Percentiles rank a stretch among this genome's conserved stretches.
phyloP scores from a whole-genome alignment of 1,284 basidiomycete genomes.

The Trichosporon coremiiforme region DNA sequence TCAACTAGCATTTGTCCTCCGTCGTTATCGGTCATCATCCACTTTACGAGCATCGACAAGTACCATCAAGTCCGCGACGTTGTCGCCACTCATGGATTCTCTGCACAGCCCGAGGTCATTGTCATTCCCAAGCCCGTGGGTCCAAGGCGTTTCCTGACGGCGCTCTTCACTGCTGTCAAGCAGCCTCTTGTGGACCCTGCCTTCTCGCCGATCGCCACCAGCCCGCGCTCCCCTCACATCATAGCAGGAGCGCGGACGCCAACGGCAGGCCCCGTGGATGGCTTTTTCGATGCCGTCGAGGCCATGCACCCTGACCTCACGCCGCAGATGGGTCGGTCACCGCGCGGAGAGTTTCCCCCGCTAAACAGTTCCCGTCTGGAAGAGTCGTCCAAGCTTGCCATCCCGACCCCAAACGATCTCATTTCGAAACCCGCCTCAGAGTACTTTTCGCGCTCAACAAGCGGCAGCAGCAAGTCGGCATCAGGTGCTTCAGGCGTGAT shows the following conservation, averaged over 20 bases:
- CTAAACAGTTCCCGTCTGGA: slow-evolving; percentile 29
- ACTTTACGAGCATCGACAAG: slow-evolving; percentile 86
- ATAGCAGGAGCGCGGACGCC: slow-evolving; percentile 42
- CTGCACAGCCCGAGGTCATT: slow-evolving; percentile 74
- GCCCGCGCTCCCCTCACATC: slow-evolving; percentile 69
- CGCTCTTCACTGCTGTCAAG: slow-evolving; percentile 79
- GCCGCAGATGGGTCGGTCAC: slow-evolving; percentile 40
- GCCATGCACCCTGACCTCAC: slow-evolving; percentile 12
- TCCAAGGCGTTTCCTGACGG: slow-evolving; percentile 83
- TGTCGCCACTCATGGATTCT: slow-evolving; percentile 61
- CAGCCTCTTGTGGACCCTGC: slow-evolving; percentile 84
- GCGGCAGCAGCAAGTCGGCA: slow-evolving; percentile 65
- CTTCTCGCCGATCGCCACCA: slow-evolving; percentile 88
- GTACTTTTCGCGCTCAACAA: slow-evolving; percentile 78
- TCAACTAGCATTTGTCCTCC: slow-evolving; percentile 60
- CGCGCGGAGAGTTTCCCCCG: slow-evolving; percentile 42
- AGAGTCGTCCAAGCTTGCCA: slow-evolving; percentile 17
- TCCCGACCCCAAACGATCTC: slow-evolving; percentile 66
- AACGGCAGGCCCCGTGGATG: slow-evolving; percentile 29
- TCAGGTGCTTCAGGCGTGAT: slow-evolving; percentile 84
- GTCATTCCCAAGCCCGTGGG: slow-evolving; percentile 94
- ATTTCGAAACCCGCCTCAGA: slow-evolving; percentile 72
- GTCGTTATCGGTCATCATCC: slow-evolving; percentile 65
- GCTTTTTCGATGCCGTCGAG: slow-evolving; percentile 48
- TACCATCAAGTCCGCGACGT: slow-evolving; percentile 83